Conservation (phyloP, 1,139 yeast genomes). For the Insectozyma bohioensis region DNA sequence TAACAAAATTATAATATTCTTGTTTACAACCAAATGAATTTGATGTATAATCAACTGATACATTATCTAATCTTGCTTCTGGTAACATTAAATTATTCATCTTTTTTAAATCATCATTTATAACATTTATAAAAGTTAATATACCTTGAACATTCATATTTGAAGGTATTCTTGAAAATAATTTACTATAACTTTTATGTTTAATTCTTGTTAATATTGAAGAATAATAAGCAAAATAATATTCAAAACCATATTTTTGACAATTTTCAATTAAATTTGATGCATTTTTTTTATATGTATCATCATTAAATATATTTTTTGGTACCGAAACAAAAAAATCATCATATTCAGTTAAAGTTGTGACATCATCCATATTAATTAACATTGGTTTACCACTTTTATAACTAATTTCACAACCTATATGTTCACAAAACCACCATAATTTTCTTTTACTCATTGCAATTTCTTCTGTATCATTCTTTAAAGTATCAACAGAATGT, state of each 20-base stretch:
- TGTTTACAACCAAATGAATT: conserved; percentile 6
- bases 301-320: conserved; percentile 9
- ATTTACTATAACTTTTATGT: conserved; percentile 18
- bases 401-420: conserved; percentile 23
- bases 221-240: conserved; percentile 17
- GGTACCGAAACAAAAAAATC: conserved; percentile 15
- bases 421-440: conserved; percentile 24
- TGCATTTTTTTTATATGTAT: conserved; percentile 11
- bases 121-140: conserved; percentile 10
- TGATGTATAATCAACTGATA: not conserved
- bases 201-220: conserved; percentile 22
- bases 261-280: conserved; percentile 5
- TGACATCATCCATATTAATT: conserved; percentile 16
- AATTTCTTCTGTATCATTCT: conserved; percentile 11
- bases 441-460: conserved; percentile 17
- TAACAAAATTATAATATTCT: conserved; percentile 4
- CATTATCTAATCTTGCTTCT: conserved; percentile 2
- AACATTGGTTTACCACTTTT: conserved; percentile 23
- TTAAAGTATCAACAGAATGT: conserved; percentile 18
- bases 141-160: conserved; percentile 10
- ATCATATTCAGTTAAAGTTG: conserved; percentile 21
- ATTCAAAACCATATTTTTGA: conserved; percentile 8
- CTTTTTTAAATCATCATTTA: conserved; percentile 19
- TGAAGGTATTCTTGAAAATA: conserved; percentile 16
- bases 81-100: conserved; percentile 9